Percentiles rank a stretch among this genome's conserved stretches.
These are phyloP conservation scores for Mycena pura DNA, from an alignment of 768 basidiomycete genomes.

Conservation along the genomic window DNA sequence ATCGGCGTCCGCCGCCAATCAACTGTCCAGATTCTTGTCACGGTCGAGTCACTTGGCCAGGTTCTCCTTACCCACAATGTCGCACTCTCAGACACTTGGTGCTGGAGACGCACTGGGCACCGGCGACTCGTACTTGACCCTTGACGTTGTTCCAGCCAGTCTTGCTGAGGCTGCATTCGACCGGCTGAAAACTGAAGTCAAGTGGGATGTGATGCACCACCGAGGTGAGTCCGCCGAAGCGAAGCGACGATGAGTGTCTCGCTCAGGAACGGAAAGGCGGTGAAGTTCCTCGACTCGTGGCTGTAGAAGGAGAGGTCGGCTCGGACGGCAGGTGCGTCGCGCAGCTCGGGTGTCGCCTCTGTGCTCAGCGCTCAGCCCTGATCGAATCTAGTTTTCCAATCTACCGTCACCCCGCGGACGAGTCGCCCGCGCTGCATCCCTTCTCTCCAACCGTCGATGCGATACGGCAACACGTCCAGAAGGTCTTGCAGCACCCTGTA, in stretches of 20 bases:
- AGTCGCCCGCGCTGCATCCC: constrained; percentile 68
- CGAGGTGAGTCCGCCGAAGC: constrained; percentile 52
- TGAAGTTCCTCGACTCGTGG: constrained; percentile 64
- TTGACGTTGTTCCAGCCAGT: constrained; percentile 61
- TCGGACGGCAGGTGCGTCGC: constrained; percentile 47
- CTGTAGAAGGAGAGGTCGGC: constrained; percentile 43
- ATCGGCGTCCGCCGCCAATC: no score
- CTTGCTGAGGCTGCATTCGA: constrained; percentile 65
- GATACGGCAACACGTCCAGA: constrained; percentile 70
- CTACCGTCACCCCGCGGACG: constrained; percentile 84
- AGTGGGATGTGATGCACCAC: constrained; percentile 78
- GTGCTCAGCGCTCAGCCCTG: no score
- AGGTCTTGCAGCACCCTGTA: constrained; percentile 65
- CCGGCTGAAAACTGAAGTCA: constrained; percentile 65
- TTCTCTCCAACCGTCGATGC: constrained; percentile 73
- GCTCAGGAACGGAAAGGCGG: constrained; percentile 56
- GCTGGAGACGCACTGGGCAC: constrained; percentile 52
- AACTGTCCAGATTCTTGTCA: no score
- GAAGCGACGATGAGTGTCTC: background rate
- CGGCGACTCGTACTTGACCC: constrained; percentile 71
- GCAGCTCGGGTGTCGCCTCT: background rate
- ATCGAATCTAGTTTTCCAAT: constrained; percentile 72
- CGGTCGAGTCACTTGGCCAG: no score
- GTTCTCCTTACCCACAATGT: no score
- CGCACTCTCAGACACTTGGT: constrained; percentile 19